phyloP scores from a whole-genome alignment of 2,329 filamentous ascomycete genomes.

The Exophiala sideris region DNA sequence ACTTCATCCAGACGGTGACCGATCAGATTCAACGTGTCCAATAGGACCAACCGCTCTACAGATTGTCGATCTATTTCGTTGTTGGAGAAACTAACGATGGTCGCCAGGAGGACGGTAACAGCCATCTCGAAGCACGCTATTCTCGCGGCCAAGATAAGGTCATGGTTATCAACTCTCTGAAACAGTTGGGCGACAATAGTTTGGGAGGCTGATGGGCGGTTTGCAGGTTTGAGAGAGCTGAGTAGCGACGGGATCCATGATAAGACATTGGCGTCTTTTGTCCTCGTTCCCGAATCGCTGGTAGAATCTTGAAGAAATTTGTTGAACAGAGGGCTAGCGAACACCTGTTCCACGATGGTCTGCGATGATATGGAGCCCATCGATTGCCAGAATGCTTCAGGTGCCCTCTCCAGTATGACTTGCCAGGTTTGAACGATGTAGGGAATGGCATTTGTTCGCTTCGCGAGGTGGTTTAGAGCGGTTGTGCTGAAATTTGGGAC shows the following conservation, averaged over 20 bases:
- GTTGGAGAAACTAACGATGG: conserved; percentile 47
- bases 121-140: conserved; percentile 47
- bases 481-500: conserved; percentile 65
- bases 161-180: conserved; percentile 48
- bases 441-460: conserved; percentile 60
- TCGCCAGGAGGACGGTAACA: conserved; percentile 44
- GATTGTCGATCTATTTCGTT: conserved; percentile 44
- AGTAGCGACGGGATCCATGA: conserved; percentile 78
- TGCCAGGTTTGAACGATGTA: conserved; percentile 69
- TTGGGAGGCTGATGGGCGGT: conserved; percentile 75
- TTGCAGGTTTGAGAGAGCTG: conserved; percentile 69
- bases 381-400: conserved; percentile 82
- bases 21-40: conserved; percentile 47
- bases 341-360: conserved; percentile 78
- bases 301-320: conserved; percentile 43
- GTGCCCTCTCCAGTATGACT: conserved; percentile 68
- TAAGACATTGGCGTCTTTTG: conserved; percentile 52
- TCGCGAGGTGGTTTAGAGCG: conserved; percentile 63
- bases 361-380: conserved; percentile 77
- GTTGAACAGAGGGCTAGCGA: conserved; percentile 67
- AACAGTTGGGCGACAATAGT: conserved; percentile 75
- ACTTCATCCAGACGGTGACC: conserved; percentile 53
- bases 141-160: conserved; percentile 41
- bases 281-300: not conserved
- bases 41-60: conserved; percentile 47